Evolutionary conservation across 148 eudicot genomes (phyloP).

Genomic region (Heliosperma pusillum): DNA sequence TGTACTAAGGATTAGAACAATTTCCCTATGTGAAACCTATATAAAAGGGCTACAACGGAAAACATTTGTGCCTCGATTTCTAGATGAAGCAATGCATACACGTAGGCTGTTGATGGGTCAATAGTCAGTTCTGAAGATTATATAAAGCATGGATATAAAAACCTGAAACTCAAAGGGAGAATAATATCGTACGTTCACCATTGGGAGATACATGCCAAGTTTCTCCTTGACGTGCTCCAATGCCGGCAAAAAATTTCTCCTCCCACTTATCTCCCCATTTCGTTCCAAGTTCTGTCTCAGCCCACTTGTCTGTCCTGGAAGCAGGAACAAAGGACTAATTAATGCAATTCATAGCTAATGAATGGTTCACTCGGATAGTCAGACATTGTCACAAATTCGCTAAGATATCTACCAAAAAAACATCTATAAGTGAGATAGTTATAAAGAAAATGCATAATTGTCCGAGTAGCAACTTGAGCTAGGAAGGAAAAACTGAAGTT

Average conservation of each 20-base stretch:
- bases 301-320: conserved; percentile 99
- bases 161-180: conserved; percentile 10
- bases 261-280: conserved; percentile 99
- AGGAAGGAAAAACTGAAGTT: not conserved
- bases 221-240: conserved; percentile 98
- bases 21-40: not conserved
- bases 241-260: conserved; percentile 86
- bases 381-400: not conserved
- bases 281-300: conserved; percentile 95
- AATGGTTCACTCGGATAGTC: not conserved
- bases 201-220: conserved; percentile 92
- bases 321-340: conserved; percentile 7
- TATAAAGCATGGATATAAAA: not conserved
- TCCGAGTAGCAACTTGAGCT: not conserved
- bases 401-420: not conserved
- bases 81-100: not conserved
- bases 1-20: too few relatives aligned
- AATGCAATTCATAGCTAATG: not conserved
- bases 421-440: not conserved
- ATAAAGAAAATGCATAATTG: not conserved
- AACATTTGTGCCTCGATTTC: not conserved
- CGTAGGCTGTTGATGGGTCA: not conserved
- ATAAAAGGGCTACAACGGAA: not conserved
- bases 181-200: conserved; percentile 53
- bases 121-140: not conserved